Evolutionary conservation across 495 filamentous ascomycete species (phyloP), one percentile per base, ranked within the genome.

Genomic region (Massariosphaeria phaeospora): DNA sequence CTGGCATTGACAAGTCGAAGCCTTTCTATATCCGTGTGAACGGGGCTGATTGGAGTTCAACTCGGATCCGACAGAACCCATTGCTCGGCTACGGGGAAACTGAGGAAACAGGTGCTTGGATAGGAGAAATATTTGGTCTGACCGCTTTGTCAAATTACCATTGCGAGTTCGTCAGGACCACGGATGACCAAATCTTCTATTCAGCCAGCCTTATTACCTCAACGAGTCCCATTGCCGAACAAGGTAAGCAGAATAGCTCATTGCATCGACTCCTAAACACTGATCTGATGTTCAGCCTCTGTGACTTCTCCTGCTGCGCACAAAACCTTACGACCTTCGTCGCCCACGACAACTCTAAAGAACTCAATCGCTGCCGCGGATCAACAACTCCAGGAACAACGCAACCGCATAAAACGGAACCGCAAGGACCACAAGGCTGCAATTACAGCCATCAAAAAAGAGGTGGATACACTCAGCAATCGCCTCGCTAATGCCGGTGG

Each of bases 1-100:
- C 70, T 10, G 68, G 67, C 17, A 73, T 84, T 59, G 85, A 88
- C 64, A 70, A 69, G 62, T 70, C 75, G 12, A 85, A 85, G 56
- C 89, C 90, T 10, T 91, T 96, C 64, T 91, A 85, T 59, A 84
- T 96, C 31, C 83, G 85, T 60, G 84, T 96, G 52, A 95, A 96
- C 64, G 83, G 89, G 25, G 88, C 89, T 1, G 76, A 86, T 39
- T 96, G 90, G 90, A 86, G 87, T 49, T 89, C 89, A 12, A 86
- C 84, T 8, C 79, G 79, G 30, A 87, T 95, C 60, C 75, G 50
- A 21, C 55, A 64, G 34, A 51, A 30, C 10, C 39, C 73, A 45
- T 73, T 75, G 34, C 75, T 79, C 24, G 66, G 68, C 12, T 72
- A 77, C 54, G 50, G 64, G 48, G 73, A 78, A 9, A 79, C 79